Percentiles rank a stretch among this genome's conserved stretches.
Evolutionary conservation across 2,329 filamentous ascomycete genomes (phyloP).

Genomic region (Cercospora sp.): DNA sequence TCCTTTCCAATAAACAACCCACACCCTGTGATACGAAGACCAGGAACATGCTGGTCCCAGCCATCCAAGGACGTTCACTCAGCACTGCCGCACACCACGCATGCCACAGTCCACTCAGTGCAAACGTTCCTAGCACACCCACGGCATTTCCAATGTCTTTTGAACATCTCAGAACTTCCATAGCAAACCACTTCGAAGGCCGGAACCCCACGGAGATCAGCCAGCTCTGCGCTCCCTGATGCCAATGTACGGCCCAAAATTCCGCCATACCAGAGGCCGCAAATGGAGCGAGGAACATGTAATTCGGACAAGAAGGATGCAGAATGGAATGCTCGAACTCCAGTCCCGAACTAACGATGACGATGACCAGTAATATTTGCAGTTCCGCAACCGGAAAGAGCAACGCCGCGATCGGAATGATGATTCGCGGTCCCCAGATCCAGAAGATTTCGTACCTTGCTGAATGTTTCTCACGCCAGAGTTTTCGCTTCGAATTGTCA

Average conservation of each 20-base stretch:
- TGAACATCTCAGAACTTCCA: not conserved
- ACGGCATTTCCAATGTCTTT: slow-evolving; percentile 1
- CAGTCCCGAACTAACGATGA: slow-evolving; percentile 3
- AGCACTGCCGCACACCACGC: slow-evolving; percentile 13
- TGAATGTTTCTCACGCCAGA: not conserved
- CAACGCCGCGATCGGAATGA: not conserved
- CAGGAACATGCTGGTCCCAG: slow-evolving; percentile 4
- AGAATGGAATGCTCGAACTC: slow-evolving; percentile 3
- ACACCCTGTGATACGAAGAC: slow-evolving; percentile 15
- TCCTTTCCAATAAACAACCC: slow-evolving; percentile 14
- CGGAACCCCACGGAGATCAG: slow-evolving; percentile 7
- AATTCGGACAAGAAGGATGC: slow-evolving; percentile 3
- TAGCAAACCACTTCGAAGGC: not conserved
- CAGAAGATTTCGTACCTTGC: not conserved
- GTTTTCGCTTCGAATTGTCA: not conserved
- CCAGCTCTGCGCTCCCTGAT: slow-evolving; percentile 16
- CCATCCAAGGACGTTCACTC: not conserved
- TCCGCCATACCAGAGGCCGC: slow-evolving; percentile 2
- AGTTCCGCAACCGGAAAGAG: slow-evolving; percentile 10
- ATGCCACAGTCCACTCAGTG: slow-evolving; percentile 18
- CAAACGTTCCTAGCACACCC: slow-evolving; percentile 12
- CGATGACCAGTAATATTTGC: slow-evolving; percentile 2
- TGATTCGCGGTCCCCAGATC: not conserved
- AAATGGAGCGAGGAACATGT: slow-evolving; percentile 10
- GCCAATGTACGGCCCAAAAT: slow-evolving; percentile 17